These are phyloP conservation scores for Fusarium avenaceum DNA, from an alignment of 2,329 filamentous ascomycete genomes.

Conservation along the genomic window DNA sequence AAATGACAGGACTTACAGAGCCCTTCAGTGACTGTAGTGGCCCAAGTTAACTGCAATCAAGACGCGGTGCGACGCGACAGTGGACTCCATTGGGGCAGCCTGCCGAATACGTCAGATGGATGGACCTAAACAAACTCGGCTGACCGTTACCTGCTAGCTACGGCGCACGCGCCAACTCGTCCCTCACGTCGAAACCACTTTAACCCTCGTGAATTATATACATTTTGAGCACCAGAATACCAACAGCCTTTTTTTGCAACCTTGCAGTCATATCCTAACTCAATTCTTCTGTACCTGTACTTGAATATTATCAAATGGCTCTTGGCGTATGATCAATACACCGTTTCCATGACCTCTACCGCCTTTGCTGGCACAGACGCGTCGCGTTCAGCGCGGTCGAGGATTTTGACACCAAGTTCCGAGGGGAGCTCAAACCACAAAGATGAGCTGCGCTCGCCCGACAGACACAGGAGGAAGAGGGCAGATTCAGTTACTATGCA, in stretches of 20 bases:
- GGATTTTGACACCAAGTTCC: slow-evolving; percentile 59
- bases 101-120: slow-evolving; percentile 30
- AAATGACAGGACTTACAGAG: neutral
- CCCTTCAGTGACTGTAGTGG: neutral
- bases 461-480: slow-evolving; percentile 54
- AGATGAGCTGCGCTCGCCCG: slow-evolving; percentile 50
- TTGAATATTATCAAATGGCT: slow-evolving; percentile 32
- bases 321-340: slow-evolving; percentile 32
- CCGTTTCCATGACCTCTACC: slow-evolving; percentile 53
- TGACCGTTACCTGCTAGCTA: neutral
- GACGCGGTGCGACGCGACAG: slow-evolving; percentile 21
- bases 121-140: neutral
- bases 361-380: slow-evolving; percentile 58
- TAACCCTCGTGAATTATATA: slow-evolving; percentile 23
- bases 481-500: slow-evolving; percentile 60
- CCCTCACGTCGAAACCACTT: slow-evolving; percentile 31
- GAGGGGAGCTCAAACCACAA: slow-evolving; percentile 56
- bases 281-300: slow-evolving; percentile 10
- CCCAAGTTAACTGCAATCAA: slow-evolving; percentile 14
- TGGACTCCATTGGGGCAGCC: neutral
- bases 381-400: slow-evolving; percentile 62
- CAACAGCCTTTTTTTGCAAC: slow-evolving; percentile 27
- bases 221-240: slow-evolving; percentile 26
- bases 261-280: slow-evolving; percentile 21
- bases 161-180: slow-evolving; percentile 24